Conservation (phyloP, 371 early-diverging fungal species). For the Apophysomyces ossiformis region DNA sequence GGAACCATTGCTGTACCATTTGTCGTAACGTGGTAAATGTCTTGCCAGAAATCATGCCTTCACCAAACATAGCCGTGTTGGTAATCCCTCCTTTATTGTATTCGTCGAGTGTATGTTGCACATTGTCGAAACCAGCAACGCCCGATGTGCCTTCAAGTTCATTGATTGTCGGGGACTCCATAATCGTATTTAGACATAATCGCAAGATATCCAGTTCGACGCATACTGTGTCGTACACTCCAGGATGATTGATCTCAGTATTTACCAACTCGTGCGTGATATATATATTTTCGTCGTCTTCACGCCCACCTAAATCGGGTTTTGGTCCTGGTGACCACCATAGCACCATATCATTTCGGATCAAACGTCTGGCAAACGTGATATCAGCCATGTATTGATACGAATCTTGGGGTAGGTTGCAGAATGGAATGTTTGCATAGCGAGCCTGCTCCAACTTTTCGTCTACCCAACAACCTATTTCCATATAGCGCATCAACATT, state of each 20-base stretch:
- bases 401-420: conserved; percentile 87
- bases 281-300: conserved; percentile 77
- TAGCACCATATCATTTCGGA: conserved; percentile 75
- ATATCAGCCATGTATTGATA: conserved; percentile 83
- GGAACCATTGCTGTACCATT: conserved; percentile 79
- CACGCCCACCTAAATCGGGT: conserved; percentile 93
- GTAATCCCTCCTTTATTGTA: conserved; percentile 52
- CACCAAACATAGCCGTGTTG: conserved; percentile 51
- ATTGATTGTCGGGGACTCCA: conserved; percentile 75
- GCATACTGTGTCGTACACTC: conserved; percentile 79
- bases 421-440: conserved; percentile 88
- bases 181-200: conserved; percentile 81
- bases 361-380: conserved; percentile 78
- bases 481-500: conserved; percentile 77
- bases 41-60: conserved; percentile 65
- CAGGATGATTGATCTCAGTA: conserved; percentile 78
- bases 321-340: conserved; percentile 88
- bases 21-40: conserved; percentile 77
- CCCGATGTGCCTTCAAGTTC: conserved; percentile 77
- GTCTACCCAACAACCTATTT: conserved; percentile 72
- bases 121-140: conserved; percentile 51
- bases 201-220: conserved; percentile 84
- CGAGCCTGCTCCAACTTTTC: conserved; percentile 79
- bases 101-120: conserved; percentile 55
- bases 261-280: conserved; percentile 58